A percentile compares a stretch with the other conserved stretches of the same genome.
Conservation (phyloP, 305 asterid genomes). For the Fraxinus latifolia region DNA sequence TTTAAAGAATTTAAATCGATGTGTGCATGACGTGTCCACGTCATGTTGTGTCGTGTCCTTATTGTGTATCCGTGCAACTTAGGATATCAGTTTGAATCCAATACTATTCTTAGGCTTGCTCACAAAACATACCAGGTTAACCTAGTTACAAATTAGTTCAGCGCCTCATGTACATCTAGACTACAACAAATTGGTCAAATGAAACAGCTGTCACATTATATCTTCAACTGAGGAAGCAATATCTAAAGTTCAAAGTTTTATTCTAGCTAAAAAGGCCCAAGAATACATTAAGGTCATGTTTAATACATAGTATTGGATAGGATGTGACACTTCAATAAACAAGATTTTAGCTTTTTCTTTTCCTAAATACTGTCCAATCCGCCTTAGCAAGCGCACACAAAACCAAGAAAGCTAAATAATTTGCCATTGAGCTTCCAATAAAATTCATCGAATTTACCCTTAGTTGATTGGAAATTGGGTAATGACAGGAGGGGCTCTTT, state of each 20-base stretch:
- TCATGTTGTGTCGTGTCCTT: not conserved
- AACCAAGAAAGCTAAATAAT: not conserved
- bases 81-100: not conserved
- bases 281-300: not conserved
- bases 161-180: not conserved
- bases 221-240: not conserved
- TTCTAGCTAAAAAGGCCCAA: not conserved
- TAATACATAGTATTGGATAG: not conserved
- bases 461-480: not conserved
- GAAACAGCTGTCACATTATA: not conserved
- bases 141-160: not conserved
- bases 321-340: not conserved
- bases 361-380: not conserved
- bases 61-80: not conserved
- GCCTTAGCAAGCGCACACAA: not conserved
- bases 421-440: not conserved
- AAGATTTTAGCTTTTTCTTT: not conserved
- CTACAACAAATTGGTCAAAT: not conserved
- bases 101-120: not conserved
- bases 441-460: not conserved
- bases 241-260: conserved; percentile 8
- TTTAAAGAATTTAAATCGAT: not conserved
- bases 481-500: not conserved
- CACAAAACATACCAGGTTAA: not conserved
- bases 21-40: not conserved